phyloP scores from a whole-genome alignment of 495 filamentous ascomycete species.

The Arthonia radiata region DNA sequence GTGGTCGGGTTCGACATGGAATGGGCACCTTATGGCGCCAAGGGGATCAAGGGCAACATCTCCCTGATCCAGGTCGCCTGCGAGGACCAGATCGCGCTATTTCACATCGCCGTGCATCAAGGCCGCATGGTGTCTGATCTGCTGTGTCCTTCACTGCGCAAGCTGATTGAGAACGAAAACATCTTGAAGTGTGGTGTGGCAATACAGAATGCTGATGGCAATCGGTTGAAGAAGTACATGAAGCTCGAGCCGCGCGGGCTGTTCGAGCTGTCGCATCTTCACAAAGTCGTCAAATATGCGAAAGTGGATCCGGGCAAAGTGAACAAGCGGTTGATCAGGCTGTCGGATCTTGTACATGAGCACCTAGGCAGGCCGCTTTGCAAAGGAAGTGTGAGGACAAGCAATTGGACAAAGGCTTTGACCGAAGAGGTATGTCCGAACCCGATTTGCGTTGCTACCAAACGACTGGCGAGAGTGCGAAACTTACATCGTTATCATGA shows the following conservation, averaged over 20 bases:
- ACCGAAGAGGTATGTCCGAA: too few relatives aligned
- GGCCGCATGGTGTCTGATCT: constrained; percentile 22
- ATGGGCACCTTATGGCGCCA: constrained; percentile 26
- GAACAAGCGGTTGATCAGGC: too few relatives aligned
- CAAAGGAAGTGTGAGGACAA: too few relatives aligned
- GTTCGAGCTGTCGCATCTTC: constrained; percentile 60
- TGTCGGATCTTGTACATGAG: too few relatives aligned
- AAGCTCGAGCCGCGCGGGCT: constrained; percentile 34
- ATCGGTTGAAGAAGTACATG: constrained; percentile 40
- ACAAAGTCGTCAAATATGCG: constrained; percentile 44
- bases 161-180: constrained; percentile 54
- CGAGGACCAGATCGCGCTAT: constrained; percentile 51
- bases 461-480: too few relatives aligned
- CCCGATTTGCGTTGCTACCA: too few relatives aligned
- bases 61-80: constrained; percentile 63
- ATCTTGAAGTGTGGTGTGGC: constrained; percentile 73
- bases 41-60: constrained; percentile 28
- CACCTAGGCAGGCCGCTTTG: too few relatives aligned
- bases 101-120: constrained; percentile 36
- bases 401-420: too few relatives aligned
- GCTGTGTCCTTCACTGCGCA: constrained; percentile 41
- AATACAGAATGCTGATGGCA: constrained; percentile 65
- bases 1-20: constrained; percentile 59
- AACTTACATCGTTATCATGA: too few relatives aligned
- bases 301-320: constrained; percentile 17